Percentiles rank a stretch among this genome's conserved stretches.
These are phyloP conservation scores for Ceratobasidium sp. DNA, from an alignment of 1,284 basidiomycete species.

Conservation along the genomic window DNA sequence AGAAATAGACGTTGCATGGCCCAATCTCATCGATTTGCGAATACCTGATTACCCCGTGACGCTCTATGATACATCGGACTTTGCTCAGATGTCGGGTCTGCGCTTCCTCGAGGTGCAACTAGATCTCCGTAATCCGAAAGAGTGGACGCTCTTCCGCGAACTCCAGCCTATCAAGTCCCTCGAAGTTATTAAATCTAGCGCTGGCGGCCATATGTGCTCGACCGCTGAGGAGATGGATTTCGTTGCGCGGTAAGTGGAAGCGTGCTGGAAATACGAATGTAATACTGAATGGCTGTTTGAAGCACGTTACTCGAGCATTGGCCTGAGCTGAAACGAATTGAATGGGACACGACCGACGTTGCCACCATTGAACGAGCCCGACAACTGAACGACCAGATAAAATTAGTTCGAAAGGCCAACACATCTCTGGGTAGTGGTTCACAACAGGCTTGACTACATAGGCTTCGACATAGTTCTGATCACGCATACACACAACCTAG, in stretches of 20 bases:
- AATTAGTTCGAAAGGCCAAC: neutral
- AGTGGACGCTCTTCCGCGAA: neutral
- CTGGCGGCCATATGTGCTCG: neutral
- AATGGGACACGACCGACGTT: neutral
- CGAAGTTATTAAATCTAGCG: neutral
- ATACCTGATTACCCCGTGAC: neutral
- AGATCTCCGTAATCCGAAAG: neutral
- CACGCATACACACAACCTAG: no score
- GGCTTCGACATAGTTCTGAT: no score
- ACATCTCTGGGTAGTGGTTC: neutral
- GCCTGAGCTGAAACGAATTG: neutral
- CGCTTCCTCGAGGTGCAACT: neutral
- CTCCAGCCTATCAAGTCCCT: neutral
- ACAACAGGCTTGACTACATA: neutral
- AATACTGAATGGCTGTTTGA: neutral
- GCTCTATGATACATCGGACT: neutral
- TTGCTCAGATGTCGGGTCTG: neutral
- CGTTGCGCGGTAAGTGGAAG: neutral
- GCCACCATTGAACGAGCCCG: neutral
- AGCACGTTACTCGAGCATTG: neutral
- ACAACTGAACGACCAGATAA: neutral
- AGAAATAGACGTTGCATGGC: neutral
- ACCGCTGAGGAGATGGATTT: neutral
- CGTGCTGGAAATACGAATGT: neutral
- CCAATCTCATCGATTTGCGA: neutral